Evolutionary conservation across 305 asterid genomes (phyloP).

Genomic region (Salvia sclarea): DNA sequence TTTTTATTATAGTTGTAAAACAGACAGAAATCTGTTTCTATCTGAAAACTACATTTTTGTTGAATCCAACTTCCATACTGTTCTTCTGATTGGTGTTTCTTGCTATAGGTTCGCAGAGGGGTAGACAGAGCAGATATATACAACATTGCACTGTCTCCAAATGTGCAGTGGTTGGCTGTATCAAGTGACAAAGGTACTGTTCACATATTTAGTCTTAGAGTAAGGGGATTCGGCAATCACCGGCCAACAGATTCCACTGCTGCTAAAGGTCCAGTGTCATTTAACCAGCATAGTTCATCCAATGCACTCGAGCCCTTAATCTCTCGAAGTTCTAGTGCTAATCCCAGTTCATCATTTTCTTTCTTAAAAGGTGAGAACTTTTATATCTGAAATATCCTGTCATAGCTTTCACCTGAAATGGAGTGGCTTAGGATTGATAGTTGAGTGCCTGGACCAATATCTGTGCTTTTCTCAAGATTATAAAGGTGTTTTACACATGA

Average conservation of each 20-base stretch:
- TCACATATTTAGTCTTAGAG: constrained; percentile 88
- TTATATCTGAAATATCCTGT: constrained; percentile 16
- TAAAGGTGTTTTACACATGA: neutral
- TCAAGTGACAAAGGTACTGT: constrained; percentile 92
- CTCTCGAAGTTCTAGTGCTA: constrained; percentile 69
- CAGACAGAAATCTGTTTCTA: neutral
- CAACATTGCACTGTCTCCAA: constrained; percentile 79
- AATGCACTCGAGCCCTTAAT: constrained; percentile 73
- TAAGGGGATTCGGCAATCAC: constrained; percentile 70
- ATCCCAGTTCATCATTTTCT: constrained; percentile 85
- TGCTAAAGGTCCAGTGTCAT: constrained; percentile 48
- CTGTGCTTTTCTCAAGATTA: constrained; percentile 5
- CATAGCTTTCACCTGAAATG: constrained; percentile 20
- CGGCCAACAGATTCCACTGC: constrained; percentile 47
- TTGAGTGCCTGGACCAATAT: constrained; percentile 20
- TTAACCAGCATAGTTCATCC: constrained; percentile 61
- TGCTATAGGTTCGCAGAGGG: constrained; percentile 88
- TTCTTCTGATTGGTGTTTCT: constrained; percentile 32
- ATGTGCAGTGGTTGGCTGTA: constrained; percentile 89
- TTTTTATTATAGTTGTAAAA: neutral
- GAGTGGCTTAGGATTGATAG: constrained; percentile 20
- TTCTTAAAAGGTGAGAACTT: constrained; percentile 81
- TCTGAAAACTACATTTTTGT: neutral
- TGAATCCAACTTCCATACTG: constrained; percentile 18
- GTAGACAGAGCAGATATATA: constrained; percentile 79